Evolutionary conservation across 768 basidiomycete genomes (phyloP), one percentile per base, ranked within the genome.

Genomic region (Aureoboletus auriporus): DNA sequence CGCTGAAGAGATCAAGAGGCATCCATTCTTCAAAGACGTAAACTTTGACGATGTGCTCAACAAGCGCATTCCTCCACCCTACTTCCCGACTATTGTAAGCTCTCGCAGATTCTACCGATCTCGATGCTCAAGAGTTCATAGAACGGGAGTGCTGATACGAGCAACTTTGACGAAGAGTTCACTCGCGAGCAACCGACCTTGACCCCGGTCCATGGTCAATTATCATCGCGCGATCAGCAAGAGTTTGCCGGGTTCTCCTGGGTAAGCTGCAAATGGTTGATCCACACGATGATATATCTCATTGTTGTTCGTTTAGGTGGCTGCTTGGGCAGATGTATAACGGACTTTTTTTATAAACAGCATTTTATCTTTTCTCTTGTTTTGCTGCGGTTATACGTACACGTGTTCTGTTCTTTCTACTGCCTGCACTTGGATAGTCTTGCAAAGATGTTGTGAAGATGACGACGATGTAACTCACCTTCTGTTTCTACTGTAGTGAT

Each of bases 241-340:
- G 95, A 97, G 68, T 99, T 99, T 73, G 85, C 90, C 57, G 93
- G 93, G 14, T 97, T 97, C 76, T 95, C 93, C 52, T 97, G 94
- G 92, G 90, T 89, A 47, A 49, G 65, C 50, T 12, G 12, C 8
- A 23, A 14, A 13, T 23, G 5, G 9, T 23, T 8, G n/a, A 36
- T 31, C n/a, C 16, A 27, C 5, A 40, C 23, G 0, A 9, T 9
- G 1, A 0, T 9, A 16, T 44, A 30, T 16, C 41, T 46, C 44
- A 41, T 33, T 11, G 6, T 6, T 6, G 16, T 20, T 13, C 12
- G 16, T 33, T 31, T 45, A 64, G 62, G 61, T 67, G 44, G 82
- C 82, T 29, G 59, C 62, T 52, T 84, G 82, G 82, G 82, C 82
- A 47, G 81, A 84, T 65, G 52, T 77, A 66, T 64, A 71, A 59